phyloP scores from a whole-genome alignment of 2,329 filamentous ascomycete species.

The Sphaerulina populicola region DNA sequence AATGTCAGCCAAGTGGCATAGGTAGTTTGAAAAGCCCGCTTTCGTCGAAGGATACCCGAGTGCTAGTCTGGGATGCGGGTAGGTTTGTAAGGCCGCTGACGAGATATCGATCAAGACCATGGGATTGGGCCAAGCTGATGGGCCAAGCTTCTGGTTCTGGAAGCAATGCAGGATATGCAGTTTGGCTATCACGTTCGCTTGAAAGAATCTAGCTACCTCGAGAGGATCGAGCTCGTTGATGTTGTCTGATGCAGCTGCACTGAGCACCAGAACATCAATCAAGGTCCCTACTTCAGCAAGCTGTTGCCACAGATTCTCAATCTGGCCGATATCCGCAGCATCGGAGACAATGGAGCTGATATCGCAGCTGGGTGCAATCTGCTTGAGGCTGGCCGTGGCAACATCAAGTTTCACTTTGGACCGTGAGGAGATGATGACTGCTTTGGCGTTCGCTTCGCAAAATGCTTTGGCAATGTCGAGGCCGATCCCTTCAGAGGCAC shows the following conservation, averaged over 20 bases:
- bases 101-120: conserved; percentile 7
- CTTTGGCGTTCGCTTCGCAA: conserved; percentile 3
- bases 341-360: conserved; percentile 2
- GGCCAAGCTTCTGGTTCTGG: not conserved
- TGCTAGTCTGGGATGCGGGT: conserved; percentile 6
- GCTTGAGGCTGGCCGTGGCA: not conserved
- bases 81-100: conserved; percentile 4
- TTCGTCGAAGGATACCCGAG: conserved; percentile 3
- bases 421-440: conserved; percentile 5
- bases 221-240: conserved; percentile 1
- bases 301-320: conserved; percentile 1
- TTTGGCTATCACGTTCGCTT: conserved; percentile 5
- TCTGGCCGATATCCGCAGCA: not conserved
- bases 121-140: not conserved
- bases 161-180: conserved; percentile 6
- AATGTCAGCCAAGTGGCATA: conserved; percentile 7
- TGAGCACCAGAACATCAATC: conserved; percentile 7
- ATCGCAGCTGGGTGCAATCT: not conserved
- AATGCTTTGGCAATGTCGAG: conserved; percentile 4
- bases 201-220: conserved; percentile 6
- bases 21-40: conserved; percentile 7
- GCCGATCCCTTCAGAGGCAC: conserved; percentile 9
- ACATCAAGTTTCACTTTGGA: conserved; percentile 6
- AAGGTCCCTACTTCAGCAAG: not conserved
- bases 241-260: not conserved